Base-by-base conservation (phyloP, 345 rosid genomes). In the Erodium maritimum region DNA sequence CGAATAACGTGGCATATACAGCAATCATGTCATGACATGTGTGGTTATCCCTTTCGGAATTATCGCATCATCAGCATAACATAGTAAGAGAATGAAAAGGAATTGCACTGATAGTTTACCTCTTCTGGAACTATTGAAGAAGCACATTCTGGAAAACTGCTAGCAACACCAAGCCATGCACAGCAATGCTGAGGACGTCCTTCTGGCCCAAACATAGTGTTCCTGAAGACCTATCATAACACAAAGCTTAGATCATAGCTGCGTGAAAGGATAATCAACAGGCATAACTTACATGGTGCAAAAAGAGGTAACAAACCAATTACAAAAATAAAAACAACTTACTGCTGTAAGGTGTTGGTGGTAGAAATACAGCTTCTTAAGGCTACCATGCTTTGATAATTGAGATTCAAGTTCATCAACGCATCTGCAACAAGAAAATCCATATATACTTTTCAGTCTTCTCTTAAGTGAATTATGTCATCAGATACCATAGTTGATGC, bases 101-200 rank as follows among this genome's bases (percentile, higher is more conserved):
- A 52, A 24, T 22, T 54, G 57, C 23, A 21, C 18, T 19, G 33
- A 34, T 23, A 25, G 54, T 59, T 64, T 77, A 90, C 99, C 96
- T 93, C 99, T 75, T 93, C 99, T 2, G 97, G 88, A 69, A 90
- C 79, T 69, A 93, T 80, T 58, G 91, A 71, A 59, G 97, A 93
- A 77, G 97, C 91, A 74, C 99, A 93, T 69, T 90, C 97, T 33
- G 93, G 96, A 68, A 93, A 93, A 66, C 97, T 90, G 74, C 97
- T 84, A 65, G 97, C 99, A 73, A 87, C 96, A 68, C 99, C 91
- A 69, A 93, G 96, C 99, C 99, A 93, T 63, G 99, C 97, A 85
- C 99, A 93, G 61, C 99, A 93, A 71, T 93, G 99, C 69, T 93
- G 99, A 60, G 97, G 99, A 67, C 97, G 95, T 65, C 99, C 99